Percentiles rank a stretch among this genome's conserved stretches.
Conservation (phyloP, 2,329 filamentous ascomycete genomes). For the Daldinia sp. region DNA sequence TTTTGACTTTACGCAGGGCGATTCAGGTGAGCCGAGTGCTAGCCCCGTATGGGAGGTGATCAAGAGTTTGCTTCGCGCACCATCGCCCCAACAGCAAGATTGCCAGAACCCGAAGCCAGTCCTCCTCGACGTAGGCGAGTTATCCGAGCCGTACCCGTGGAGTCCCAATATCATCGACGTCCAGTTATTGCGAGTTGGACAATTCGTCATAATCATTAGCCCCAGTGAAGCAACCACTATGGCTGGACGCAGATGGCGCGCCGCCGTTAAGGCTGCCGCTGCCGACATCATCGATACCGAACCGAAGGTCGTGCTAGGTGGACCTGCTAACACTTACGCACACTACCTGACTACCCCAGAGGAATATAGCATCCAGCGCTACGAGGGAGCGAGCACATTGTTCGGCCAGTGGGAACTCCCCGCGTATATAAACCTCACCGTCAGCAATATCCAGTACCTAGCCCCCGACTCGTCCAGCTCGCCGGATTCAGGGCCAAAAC, state of each 20-base stretch:
- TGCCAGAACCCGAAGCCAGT: slow-evolving; percentile 87
- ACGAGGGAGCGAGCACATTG: slow-evolving; percentile 93
- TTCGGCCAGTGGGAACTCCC: slow-evolving; percentile 84
- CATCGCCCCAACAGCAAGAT: slow-evolving; percentile 70
- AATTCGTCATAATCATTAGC: slow-evolving; percentile 84
- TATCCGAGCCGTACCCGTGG: slow-evolving; percentile 80
- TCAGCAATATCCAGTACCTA: slow-evolving; percentile 75
- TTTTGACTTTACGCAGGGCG: slow-evolving; percentile 89
- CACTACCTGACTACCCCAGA: slow-evolving; percentile 83
- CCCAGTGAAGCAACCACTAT: slow-evolving; percentile 91
- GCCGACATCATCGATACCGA: slow-evolving; percentile 53
- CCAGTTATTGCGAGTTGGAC: slow-evolving; percentile 82
- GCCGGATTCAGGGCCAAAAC: slow-evolving; percentile 64
- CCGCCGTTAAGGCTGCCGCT: slow-evolving; percentile 66
- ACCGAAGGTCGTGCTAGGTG: slow-evolving; percentile 81
- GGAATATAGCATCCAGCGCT: slow-evolving; percentile 85
- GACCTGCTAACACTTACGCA: slow-evolving; percentile 87
- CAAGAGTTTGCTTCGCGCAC: slow-evolving; percentile 72
- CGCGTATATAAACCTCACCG: slow-evolving; percentile 86
- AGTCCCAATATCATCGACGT: slow-evolving; percentile 89
- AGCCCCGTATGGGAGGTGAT: slow-evolving; percentile 83
- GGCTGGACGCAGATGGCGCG: slow-evolving; percentile 86
- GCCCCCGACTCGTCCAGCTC: slow-evolving; percentile 55
- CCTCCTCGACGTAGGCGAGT: slow-evolving; percentile 84
- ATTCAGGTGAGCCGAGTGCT: slow-evolving; percentile 71